phyloP scores from a whole-genome alignment of 495 filamentous ascomycete genomes.

The Xanthoparmelia taractica region DNA sequence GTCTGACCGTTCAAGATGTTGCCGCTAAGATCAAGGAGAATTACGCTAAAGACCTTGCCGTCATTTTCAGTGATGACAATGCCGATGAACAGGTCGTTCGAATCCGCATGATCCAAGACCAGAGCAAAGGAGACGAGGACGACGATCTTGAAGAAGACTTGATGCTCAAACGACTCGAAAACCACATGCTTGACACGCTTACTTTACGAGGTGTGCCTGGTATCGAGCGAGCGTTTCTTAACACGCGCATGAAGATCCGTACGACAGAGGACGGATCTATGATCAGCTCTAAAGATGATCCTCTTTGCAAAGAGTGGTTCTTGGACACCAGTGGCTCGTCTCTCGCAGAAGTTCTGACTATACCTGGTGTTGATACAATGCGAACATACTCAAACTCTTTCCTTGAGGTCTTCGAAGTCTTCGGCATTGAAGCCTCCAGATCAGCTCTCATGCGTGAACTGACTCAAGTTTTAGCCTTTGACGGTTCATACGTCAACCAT shows the following conservation, averaged over 20 bases:
- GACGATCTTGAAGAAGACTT: conserved; percentile 80
- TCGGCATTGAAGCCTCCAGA: conserved; percentile 92
- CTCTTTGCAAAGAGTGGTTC: conserved; percentile 80
- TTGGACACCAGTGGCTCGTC: conserved; percentile 88
- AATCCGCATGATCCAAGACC: conserved; percentile 68
- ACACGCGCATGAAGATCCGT: conserved; percentile 60
- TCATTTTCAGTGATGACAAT: conserved; percentile 98
- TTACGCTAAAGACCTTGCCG: conserved; percentile 77
- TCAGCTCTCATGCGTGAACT: conserved; percentile 78
- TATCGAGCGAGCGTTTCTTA: conserved; percentile 87
- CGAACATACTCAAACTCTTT: conserved; percentile 93
- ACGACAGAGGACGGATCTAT: conserved; percentile 59
- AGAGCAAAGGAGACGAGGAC: conserved; percentile 69
- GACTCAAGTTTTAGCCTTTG: conserved; percentile 85
- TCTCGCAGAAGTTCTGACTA: conserved; percentile 69
- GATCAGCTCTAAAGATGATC: conserved; percentile 58
- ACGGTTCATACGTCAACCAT: conserved; percentile 98
- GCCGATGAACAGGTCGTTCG: conserved; percentile 92
- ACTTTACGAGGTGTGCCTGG: conserved; percentile 84
- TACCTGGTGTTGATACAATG: conserved; percentile 82
- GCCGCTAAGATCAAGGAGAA: conserved; percentile 79
- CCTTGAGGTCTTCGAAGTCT: conserved; percentile 82
- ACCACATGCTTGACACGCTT: conserved; percentile 81
- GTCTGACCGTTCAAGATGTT: conserved; percentile 83
- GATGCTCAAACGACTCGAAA: conserved; percentile 81